phyloP scores from a whole-genome alignment of 495 filamentous ascomycete genomes.

The Hypoxylon cercidicola region DNA sequence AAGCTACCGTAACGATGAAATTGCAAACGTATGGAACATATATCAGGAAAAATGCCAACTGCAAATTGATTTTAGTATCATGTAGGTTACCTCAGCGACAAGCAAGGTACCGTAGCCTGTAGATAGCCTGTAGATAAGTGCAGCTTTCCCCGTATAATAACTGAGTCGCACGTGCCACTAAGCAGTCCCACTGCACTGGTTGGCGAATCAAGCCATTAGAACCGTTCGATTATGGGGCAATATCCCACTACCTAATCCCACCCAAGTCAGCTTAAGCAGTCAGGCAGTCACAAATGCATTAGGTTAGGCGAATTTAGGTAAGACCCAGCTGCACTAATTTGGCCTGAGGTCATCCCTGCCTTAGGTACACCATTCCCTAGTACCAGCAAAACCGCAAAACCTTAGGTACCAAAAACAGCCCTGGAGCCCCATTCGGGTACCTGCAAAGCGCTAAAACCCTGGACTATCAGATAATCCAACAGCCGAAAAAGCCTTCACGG shows the following conservation, averaged over 20 bases:
- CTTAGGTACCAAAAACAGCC: not conserved
- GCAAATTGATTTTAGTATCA: too few species aligned
- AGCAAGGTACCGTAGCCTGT: not conserved
- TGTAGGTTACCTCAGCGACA: conserved; percentile 13
- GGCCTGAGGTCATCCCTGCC: conserved; percentile 19
- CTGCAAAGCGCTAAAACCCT: not conserved
- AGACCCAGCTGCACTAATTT: conserved; percentile 25
- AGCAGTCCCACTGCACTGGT: conserved; percentile 21
- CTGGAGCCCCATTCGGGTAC: not conserved
- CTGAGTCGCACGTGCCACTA: conserved; percentile 39
- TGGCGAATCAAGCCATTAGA: conserved; percentile 9
- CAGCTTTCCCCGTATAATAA: conserved; percentile 26
- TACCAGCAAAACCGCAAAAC: too few species aligned
- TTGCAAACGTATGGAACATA: too few species aligned
- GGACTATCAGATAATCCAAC: conserved; percentile 43
- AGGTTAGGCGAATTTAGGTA: conserved; percentile 20
- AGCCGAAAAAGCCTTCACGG: conserved; percentile 41
- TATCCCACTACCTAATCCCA: too few species aligned
- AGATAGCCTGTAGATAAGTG: not conserved
- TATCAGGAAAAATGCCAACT: too few species aligned
- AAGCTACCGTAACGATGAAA: too few species aligned
- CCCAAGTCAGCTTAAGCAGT: conserved; percentile 8
- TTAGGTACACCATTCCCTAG: too few species aligned
- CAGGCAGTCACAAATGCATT: not conserved
- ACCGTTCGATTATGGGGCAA: conserved; percentile 12